These are phyloP conservation scores for Pyrenophora tritici-repentis DNA, from an alignment of 2,329 filamentous ascomycete species.

Conservation along the genomic window DNA sequence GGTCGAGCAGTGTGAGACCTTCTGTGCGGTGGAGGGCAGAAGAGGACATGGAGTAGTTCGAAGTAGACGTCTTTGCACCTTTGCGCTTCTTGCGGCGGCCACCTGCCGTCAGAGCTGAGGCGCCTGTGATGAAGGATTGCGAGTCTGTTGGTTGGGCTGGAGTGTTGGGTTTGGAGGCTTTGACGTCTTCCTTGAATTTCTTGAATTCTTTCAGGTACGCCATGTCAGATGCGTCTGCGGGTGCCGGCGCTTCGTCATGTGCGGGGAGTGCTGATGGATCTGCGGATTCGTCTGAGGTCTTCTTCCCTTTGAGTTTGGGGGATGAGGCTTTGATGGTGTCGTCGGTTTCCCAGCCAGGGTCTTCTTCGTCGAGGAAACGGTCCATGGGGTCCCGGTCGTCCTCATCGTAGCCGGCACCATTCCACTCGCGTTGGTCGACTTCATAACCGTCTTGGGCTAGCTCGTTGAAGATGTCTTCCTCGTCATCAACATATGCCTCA, in stretches of 20 bases:
- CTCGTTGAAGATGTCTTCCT: conserved; percentile 81
- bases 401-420: conserved; percentile 58
- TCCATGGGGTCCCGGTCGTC: conserved; percentile 45
- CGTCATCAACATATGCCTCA: conserved; percentile 86
- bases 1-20: conserved; percentile 81
- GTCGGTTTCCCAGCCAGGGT: conserved; percentile 94
- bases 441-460: conserved; percentile 73
- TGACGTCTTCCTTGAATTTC: conserved; percentile 84
- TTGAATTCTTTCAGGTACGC: conserved; percentile 93
- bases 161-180: conserved; percentile 52
- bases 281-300: conserved; percentile 52
- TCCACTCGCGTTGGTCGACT: conserved; percentile 79
- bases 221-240: conserved; percentile 61
- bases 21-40: conserved; percentile 87
- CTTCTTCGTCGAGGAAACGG: conserved; percentile 59
- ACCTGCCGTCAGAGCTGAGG: conserved; percentile 69
- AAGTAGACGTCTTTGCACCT: conserved; percentile 85
- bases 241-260: conserved; percentile 39
- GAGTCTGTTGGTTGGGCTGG: conserved; percentile 63
- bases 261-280: conserved; percentile 50
- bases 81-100: conserved; percentile 92
- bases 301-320: conserved; percentile 45
- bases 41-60: conserved; percentile 89
- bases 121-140: conserved; percentile 72
- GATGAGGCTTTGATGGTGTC: conserved; percentile 73